Percentiles rank a stretch among this genome's conserved stretches.
Conservation (phyloP, 306 rosid species). For the Medicago ruthenica region DNA sequence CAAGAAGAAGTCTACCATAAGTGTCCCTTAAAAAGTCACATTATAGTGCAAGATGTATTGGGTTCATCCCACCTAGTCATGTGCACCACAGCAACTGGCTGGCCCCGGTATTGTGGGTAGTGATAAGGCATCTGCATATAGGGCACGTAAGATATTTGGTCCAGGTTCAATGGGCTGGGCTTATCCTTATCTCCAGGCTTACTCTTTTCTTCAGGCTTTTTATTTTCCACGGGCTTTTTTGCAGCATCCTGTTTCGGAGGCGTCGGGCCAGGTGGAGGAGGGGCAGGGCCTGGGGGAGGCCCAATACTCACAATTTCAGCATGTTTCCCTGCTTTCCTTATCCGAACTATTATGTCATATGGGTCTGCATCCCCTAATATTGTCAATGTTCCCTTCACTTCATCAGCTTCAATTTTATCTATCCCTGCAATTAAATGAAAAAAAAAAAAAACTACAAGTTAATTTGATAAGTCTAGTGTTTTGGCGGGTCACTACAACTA, state of each 20-base stretch:
- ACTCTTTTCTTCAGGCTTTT: conserved; percentile 41
- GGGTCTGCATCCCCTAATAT: conserved; percentile 82
- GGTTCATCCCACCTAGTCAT: conserved; percentile 50
- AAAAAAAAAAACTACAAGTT: too few relatives aligned
- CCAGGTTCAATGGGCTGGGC: conserved; percentile 9
- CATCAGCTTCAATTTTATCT: conserved; percentile 73
- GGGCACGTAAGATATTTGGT: conserved; percentile 30
- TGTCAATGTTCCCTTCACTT: conserved; percentile 59
- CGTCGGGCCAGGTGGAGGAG: conserved; percentile 38
- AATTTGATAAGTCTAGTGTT: too few relatives aligned
- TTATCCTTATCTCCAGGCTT: conserved; percentile 44
- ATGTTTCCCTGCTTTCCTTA: conserved; percentile 57
- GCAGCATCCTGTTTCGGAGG: conserved; percentile 48
- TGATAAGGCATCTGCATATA: conserved; percentile 29
- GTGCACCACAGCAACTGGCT: conserved; percentile 27
- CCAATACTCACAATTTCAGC: conserved; percentile 67
- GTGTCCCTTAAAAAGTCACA: conserved; percentile 30
- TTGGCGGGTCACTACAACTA: too few relatives aligned
- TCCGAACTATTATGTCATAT: conserved; percentile 53
- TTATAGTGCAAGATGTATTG: conserved; percentile 53
- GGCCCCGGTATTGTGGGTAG: conserved; percentile 31
- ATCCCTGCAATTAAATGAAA: conserved; percentile 51
- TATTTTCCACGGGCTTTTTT: conserved; percentile 46
- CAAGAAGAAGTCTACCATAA: background rate
- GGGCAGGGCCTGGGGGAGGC: conserved; percentile 52